These are phyloP conservation scores for Saccharomyces paradoxus DNA, from an alignment of 805 yeast genomes.

Conservation along the genomic window DNA sequence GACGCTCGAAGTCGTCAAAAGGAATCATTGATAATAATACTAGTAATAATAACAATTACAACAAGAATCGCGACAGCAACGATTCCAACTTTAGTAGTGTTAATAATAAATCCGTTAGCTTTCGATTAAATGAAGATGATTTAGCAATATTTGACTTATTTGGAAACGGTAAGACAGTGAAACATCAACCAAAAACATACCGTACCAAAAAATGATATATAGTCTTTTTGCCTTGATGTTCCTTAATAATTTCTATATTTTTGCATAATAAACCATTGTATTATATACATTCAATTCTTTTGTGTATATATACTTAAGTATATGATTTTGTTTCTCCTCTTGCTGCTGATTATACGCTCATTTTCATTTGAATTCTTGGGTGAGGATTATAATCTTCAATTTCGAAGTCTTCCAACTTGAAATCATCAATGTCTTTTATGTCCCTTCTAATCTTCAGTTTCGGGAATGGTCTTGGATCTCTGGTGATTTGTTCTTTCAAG, in stretches of 20 bases:
- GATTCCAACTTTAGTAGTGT: neutral
- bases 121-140: slow-evolving; percentile 29
- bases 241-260: neutral
- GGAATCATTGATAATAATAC: neutral
- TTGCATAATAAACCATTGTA: slow-evolving; percentile 1
- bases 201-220: slow-evolving; percentile 9
- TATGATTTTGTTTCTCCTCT: slow-evolving; percentile 24
- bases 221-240: neutral
- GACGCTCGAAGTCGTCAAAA: slow-evolving; percentile 2
- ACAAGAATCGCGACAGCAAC: neutral
- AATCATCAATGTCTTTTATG: slow-evolving; percentile 73
- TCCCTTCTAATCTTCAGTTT: slow-evolving; percentile 60
- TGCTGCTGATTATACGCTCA: slow-evolving; percentile 64
- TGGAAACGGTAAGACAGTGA: slow-evolving; percentile 20
- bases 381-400: slow-evolving; percentile 75
- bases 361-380: slow-evolving; percentile 82
- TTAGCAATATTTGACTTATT: slow-evolving; percentile 37
- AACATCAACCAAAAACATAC: slow-evolving; percentile 19
- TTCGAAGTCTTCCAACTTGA: slow-evolving; percentile 80
- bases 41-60: neutral
- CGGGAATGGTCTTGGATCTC: slow-evolving; percentile 78
- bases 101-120: slow-evolving; percentile 11
- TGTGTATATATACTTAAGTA: slow-evolving; percentile 8
- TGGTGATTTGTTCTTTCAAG: slow-evolving; percentile 63
- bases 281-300: neutral